Base-by-base conservation (phyloP, 2,329 filamentous ascomycete species). In the Hypoxylon sp. region DNA sequence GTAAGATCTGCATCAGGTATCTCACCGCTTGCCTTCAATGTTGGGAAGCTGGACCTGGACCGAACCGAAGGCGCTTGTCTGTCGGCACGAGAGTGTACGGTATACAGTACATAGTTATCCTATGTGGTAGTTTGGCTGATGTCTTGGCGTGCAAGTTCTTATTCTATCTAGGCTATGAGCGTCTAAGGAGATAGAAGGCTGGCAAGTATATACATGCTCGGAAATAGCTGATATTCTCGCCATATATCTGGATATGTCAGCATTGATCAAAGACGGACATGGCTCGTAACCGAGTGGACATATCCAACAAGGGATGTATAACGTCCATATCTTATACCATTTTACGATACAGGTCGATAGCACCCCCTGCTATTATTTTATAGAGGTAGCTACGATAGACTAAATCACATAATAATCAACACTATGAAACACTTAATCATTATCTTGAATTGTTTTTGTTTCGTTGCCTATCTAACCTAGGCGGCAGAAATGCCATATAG, bases 391-490 rank as follows among this genome's bases (percentile, higher is more conserved):
- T 29, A 14, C 10, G 8, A 26, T 42, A 33, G n/a, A 44, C 3
- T 11, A 24, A 6, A 22, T 44, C 48, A 61, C 5, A 42, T 35
- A 26, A 39, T 9, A 31, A 31, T 31, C 6, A 9, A 5, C 5
- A 39, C 1, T 17, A 46, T 6, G 5, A 19, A 29, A 44, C 3
- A 19, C 6, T 9, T 51, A 31, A 10, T 52, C 26, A 57, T 51
- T 63, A 57, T 52, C 42, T 63, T 57, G 13, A 62, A 33, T 63
- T 57, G 22, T 26, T 44, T 46, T 57, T 44, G 33, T 44, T 42
- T 63, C 44, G 22, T 51, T 33, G 26, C 60, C 60, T 57, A 52
- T 44, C 14, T 52, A 52, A 42, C n/a, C 17, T 46, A 56, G 52
- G 17, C 51, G 26, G n/a, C 26, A 29, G 29, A 57, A 47, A 52